Evolutionary conservation across 305 asterid species (phyloP).

Genomic region (Fraxinus baroniana): DNA sequence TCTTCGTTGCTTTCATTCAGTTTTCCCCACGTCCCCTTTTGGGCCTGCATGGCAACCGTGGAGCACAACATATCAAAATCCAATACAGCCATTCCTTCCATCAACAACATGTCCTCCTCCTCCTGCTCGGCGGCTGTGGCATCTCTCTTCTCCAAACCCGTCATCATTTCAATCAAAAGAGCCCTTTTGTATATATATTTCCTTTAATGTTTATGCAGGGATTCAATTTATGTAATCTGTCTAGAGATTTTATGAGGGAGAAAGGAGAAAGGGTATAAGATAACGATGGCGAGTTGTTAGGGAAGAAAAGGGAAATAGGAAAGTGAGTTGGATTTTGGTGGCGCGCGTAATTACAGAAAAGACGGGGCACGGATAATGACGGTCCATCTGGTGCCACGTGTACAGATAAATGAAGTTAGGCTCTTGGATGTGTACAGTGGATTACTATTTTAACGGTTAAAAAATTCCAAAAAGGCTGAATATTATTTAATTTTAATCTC

Average conservation of each 20-base stretch:
- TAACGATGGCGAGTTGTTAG: slow-evolving; percentile 25
- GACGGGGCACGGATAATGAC: slow-evolving; percentile 32
- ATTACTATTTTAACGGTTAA: not conserved
- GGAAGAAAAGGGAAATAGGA: not conserved
- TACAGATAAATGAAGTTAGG: not conserved
- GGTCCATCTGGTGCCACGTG: slow-evolving; percentile 38
- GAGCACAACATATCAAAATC: slow-evolving; percentile 89
- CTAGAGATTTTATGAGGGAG: slow-evolving; percentile 22
- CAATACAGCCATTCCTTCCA: slow-evolving; percentile 59
- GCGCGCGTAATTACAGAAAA: slow-evolving; percentile 31
- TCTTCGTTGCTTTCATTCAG: slow-evolving; percentile 31
- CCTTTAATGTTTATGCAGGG: not conserved
- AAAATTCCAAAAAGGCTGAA: not conserved
- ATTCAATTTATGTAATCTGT: not conserved
- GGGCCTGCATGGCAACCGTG: slow-evolving; percentile 75
- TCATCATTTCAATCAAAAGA: slow-evolving; percentile 30
- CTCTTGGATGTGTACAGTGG: not conserved
- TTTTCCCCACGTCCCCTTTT: slow-evolving; percentile 66
- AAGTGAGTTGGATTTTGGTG: slow-evolving; percentile 21
- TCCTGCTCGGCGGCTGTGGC: slow-evolving; percentile 27
- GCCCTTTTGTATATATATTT: slow-evolving; percentile 5
- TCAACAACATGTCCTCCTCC: slow-evolving; percentile 54
- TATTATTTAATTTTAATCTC: not conserved
- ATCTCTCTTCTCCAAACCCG: slow-evolving; percentile 37
- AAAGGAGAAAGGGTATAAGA: slow-evolving; percentile 11